Evolutionary conservation across 257 asterid genomes (phyloP), one percentile per base, ranked within the genome.

Genomic region (Scutellaria barbata): DNA sequence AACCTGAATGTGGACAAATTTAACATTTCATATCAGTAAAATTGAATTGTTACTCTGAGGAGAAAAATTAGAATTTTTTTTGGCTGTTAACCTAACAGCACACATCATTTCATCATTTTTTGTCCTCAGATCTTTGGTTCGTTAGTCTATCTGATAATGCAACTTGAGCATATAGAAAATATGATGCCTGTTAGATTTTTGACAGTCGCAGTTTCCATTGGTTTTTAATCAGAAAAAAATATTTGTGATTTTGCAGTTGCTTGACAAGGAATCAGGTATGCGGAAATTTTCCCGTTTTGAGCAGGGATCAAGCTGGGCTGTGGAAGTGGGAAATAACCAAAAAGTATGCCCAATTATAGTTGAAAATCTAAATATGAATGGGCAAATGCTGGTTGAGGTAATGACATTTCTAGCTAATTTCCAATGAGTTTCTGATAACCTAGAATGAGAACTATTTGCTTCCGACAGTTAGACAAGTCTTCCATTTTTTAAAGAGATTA

Each of bases 251-350:
- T 79, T 81, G 66, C 90, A 95, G 98, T 75, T 88, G 81, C 91
- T 85, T 78, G 96, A 85, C 83, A 87, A 87, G 81, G 97, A 89
- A 64, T 61, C 80, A 13, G 79, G 88, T 68, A 76, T 79, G 80
- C 81, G 79, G 60, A 85, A 85, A 71, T 79, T 89, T 70, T 82
- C 96, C 64, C 56, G 79, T 71, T 65, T 77, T 48, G 96, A 91
- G 74, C 93, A 85, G 80, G 98, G 98, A 65, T 95, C 99, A 37
- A 95, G 95, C 86, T 95, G 99, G 99, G 96, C 99, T 11, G 88
- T 95, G 82, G 99, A 95, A 87, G 92, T 92, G 75, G 99, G 98
- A 66, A 90, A 77, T 76, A 73, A 82, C 83, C 82, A 80, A 63
- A 87, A 89, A 83, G 85, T 79, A 55, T 91, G 90, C 81, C 97